Base-by-base conservation (phyloP, 371 early-diverging fungal species). In the Batkoa obscura region DNA sequence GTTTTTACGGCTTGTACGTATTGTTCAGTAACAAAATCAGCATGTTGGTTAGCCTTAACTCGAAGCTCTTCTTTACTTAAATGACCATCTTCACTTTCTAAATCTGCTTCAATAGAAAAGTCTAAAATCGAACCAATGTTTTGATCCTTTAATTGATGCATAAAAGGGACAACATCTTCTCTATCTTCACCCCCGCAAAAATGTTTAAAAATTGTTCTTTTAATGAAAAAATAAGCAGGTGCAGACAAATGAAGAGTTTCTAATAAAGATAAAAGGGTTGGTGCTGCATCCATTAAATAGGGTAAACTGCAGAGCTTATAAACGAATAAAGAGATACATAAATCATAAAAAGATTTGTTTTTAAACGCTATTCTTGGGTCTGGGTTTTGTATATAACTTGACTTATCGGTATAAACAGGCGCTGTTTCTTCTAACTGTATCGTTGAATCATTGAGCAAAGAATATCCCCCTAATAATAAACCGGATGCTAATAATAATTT, bases 131-230 rank as follows among this genome's bases (percentile, higher is more conserved):
- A 78, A 23, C 84, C 83, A 67, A 96, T 85, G 4, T 84, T 79
- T 12, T 70, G 64, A 23, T 67, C 63, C 55, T 78, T 65, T 55
- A 93, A 73, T 23, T 62, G 50, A 41, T 74, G 73, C 88, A 96
- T 91, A 13, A 80, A 80, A n/a, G 80, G 78, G 6, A 80, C 68
- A 57, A 90, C 86, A 61, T 92, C 92, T 10, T 78, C 78, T 34
- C 84, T 73, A 13, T 82, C 80, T 68, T 96, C 94, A 56, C 97
- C 97, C 43, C 71, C 94, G 64, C 91, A 91, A 66, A 94, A 94
- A 59, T 88, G 87, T 34, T 73, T 73, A 69, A 91, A 94, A 69
- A 92, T 88, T 12, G 92, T 89, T 42, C 74, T 71, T 66, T 80
- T 81, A 56, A 92, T 71, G n/a, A 85, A 63, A 63, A 74, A 78